A percentile compares a stretch with the other conserved stretches of the same genome.
phyloP scores from a whole-genome alignment of 371 early-diverging fungal species.

The Phascolomyces articulosus region DNA sequence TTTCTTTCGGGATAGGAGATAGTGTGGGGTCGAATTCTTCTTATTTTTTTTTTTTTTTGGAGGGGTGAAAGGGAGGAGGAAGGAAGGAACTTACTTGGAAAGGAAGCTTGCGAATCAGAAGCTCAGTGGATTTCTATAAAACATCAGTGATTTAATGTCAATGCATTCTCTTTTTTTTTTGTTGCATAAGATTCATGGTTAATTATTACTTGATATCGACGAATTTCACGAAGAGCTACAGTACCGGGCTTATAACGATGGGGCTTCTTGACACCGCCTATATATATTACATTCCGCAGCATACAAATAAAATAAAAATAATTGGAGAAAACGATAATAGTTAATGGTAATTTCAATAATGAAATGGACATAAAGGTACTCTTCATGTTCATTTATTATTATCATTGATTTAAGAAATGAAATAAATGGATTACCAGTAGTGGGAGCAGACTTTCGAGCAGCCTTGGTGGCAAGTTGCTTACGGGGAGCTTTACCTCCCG shows the following conservation, averaged over 20 bases:
- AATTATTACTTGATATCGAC: slow-evolving; percentile 84
- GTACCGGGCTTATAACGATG: slow-evolving; percentile 89
- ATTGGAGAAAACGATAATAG: too few species aligned
- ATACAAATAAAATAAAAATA: too few species aligned
- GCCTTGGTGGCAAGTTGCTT: slow-evolving; percentile 99
- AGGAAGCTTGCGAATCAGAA: slow-evolving; percentile 97
- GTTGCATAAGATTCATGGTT: too few species aligned
- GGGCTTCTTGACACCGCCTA: slow-evolving; percentile 74
- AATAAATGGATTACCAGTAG: slow-evolving; percentile 27
- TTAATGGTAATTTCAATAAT: too few species aligned
- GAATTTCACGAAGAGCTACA: slow-evolving; percentile 96
- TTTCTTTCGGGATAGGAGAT: too few species aligned
- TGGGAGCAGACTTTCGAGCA: slow-evolving; percentile 55
- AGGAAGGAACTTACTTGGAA: slow-evolving; percentile 71
- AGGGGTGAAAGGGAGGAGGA: background rate
- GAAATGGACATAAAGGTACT: too few species aligned
- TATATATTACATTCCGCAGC: background rate
- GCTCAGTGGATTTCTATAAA: slow-evolving; percentile 88
- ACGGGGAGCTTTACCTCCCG: slow-evolving; percentile 94
- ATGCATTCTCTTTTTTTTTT: too few species aligned
- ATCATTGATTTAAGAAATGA: too few species aligned
- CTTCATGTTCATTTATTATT: too few species aligned
- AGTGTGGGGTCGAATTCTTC: too few species aligned
- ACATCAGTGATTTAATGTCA: background rate
- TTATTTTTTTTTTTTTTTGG: background rate